Conservation (phyloP, 2,329 filamentous ascomycete species). For the Ophiostoma ips region DNA sequence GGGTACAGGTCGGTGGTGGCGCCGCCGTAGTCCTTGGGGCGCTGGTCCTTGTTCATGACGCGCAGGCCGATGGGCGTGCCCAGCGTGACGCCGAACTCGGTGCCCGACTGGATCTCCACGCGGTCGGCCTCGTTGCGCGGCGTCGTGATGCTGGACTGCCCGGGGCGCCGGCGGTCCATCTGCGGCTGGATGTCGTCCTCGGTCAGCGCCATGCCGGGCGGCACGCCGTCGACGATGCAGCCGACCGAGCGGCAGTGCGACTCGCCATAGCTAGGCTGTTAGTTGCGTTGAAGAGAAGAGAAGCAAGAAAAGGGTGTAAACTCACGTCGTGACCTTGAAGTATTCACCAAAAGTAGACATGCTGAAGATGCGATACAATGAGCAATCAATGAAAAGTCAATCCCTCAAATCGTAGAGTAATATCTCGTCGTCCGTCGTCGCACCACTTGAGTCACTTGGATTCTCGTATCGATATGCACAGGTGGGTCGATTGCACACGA, state of each 20-base stretch:
- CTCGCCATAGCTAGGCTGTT: constrained; percentile 30
- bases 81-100: constrained; percentile 76
- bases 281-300: constrained; percentile 6
- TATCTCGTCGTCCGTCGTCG: too few species aligned
- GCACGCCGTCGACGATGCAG: constrained; percentile 87
- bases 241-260: constrained; percentile 79
- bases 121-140: constrained; percentile 85
- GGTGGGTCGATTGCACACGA: too few species aligned
- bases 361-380: too few species aligned
- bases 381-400: too few species aligned
- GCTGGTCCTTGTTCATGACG: constrained; percentile 84
- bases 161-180: constrained; percentile 79
- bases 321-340: constrained; percentile 73
- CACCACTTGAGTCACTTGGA: too few species aligned
- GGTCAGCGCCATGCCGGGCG: constrained; percentile 72
- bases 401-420: too few species aligned
- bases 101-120: constrained; percentile 86
- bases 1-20: constrained; percentile 87
- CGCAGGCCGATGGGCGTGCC: constrained; percentile 82
- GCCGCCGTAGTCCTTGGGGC: constrained; percentile 81
- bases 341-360: constrained; percentile 83
- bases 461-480: too few species aligned
- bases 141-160: constrained; percentile 80
- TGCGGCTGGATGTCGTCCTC: constrained; percentile 88
- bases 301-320: constrained; percentile 9